Percentiles rank a stretch among this genome's conserved stretches.
Conservation (phyloP, 495 filamentous ascomycete species). For the Rhypophila decipiens region DNA sequence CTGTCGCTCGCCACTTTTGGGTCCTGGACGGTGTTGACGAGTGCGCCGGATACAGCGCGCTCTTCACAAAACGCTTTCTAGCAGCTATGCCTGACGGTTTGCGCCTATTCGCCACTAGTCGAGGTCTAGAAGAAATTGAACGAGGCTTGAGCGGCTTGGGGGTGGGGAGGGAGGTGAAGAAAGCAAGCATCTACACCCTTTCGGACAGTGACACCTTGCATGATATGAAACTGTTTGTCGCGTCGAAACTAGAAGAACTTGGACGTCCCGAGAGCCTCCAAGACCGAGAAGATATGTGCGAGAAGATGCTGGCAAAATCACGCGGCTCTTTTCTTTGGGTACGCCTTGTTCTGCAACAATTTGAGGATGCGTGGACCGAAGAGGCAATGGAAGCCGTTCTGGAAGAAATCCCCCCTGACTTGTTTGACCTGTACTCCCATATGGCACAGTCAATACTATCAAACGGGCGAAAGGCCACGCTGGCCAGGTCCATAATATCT, state of each 20-base stretch:
- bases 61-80: neutral
- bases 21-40: constrained; percentile 22
- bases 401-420: constrained; percentile 13
- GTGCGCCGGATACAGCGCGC: constrained; percentile 3
- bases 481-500: constrained; percentile 15
- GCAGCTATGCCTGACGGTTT: constrained; percentile 18
- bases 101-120: constrained; percentile 21
- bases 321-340: constrained; percentile 30
- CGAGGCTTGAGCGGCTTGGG: constrained; percentile 17
- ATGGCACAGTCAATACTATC: constrained; percentile 19
- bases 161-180: constrained; percentile 28
- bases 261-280: constrained; percentile 8
- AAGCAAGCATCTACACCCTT: constrained; percentile 3
- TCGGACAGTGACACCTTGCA: constrained; percentile 17
- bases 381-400: constrained; percentile 23
- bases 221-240: constrained; percentile 21
- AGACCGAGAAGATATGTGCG: constrained; percentile 15
- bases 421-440: constrained; percentile 19
- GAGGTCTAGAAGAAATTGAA: constrained; percentile 23
- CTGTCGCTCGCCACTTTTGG: constrained; percentile 16
- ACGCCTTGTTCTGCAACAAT: constrained; percentile 23
- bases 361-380: constrained; percentile 19
- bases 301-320: constrained; percentile 26
- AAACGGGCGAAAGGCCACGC: constrained; percentile 10
- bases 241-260: constrained; percentile 14